Base-by-base conservation (phyloP, 2,329 filamentous ascomycete species). In the Apiospora phragmitis region DNA sequence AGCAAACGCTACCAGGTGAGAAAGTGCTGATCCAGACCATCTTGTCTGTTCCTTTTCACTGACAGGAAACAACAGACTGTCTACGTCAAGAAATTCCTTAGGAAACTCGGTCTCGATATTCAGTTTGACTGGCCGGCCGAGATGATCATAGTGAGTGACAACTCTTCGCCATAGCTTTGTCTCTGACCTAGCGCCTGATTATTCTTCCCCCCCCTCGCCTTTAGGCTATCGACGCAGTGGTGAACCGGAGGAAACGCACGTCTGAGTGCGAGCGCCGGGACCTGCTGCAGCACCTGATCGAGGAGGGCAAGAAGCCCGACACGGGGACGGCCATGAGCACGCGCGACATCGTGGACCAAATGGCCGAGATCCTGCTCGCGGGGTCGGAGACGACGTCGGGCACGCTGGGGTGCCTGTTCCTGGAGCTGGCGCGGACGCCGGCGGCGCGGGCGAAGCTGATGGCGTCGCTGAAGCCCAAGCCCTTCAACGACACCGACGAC, bases 41-140 rank as follows among this genome's bases (percentile, higher is more conserved):
- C 26, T 21, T 21, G 26, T 4, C 1, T n/a, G 16, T 21, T 3
- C 12, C 1, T n/a, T 11, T 9, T 14, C 1, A 38, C 32, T 62
- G 9, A 62, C 9, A 41, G 38, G n/a, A 12, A 9, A 18, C 18
- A 18, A 43, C 70, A 69, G 67, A 72, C 62, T 24, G 73, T 75
- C 12, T 75, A 73, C 67, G 68, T 74, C 49, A 75, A 75, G 70
- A 71, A 69, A 32, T 69, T 72, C 42, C 49, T 74, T 18, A 68
- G 72, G 21, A 32, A 55, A 26, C 6, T 75, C 18, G 74, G 74
- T 4, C 51, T 73, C 29, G 71, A 74, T 66, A 45, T 75, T n/a
- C 47, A 75, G 24, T 73, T 75, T 43, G 72, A 75, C 69, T 74
- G 73, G 74, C 70, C 72, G 1, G 66, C 71, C 21, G 68, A 75